These are phyloP conservation scores for Samsoniella hepiali DNA, from an alignment of 2,329 filamentous ascomycete species.

Conservation along the genomic window DNA sequence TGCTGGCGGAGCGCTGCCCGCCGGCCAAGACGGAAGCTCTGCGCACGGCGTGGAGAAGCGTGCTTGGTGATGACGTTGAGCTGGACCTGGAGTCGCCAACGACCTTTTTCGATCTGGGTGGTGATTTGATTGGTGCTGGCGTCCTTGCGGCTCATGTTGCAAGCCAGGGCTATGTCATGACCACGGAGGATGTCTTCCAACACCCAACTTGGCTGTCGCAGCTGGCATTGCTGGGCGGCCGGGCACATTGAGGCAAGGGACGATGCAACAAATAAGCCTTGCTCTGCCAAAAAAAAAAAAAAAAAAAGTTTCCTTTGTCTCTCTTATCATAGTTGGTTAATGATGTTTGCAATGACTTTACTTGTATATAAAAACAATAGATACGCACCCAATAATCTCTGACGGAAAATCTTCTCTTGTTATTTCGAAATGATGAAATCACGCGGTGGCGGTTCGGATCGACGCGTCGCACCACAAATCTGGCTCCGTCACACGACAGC, in stretches of 20 bases:
- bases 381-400: background rate
- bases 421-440: background rate
- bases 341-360: background rate
- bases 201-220: conserved; percentile 11
- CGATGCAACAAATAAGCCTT: background rate
- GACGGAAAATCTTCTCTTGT: background rate
- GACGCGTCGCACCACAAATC: conserved; percentile 5
- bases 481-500: background rate
- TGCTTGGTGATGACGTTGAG: background rate
- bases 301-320: background rate
- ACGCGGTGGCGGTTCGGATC: background rate
- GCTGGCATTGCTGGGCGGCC: background rate
- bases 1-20: background rate
- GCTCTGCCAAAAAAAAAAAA: background rate
- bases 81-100: background rate
- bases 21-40: background rate
- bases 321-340: background rate
- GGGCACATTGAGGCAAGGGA: background rate
- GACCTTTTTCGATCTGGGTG: conserved; percentile 1
- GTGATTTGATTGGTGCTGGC: conserved; percentile 5
- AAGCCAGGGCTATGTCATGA: conserved; percentile 1
- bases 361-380: no score
- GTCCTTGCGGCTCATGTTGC: background rate
- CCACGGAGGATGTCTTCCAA: conserved; percentile 6
- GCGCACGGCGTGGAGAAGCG: background rate